Evolutionary conservation across 257 asterid genomes (phyloP).

Genomic region (Scutellaria galericulata): DNA sequence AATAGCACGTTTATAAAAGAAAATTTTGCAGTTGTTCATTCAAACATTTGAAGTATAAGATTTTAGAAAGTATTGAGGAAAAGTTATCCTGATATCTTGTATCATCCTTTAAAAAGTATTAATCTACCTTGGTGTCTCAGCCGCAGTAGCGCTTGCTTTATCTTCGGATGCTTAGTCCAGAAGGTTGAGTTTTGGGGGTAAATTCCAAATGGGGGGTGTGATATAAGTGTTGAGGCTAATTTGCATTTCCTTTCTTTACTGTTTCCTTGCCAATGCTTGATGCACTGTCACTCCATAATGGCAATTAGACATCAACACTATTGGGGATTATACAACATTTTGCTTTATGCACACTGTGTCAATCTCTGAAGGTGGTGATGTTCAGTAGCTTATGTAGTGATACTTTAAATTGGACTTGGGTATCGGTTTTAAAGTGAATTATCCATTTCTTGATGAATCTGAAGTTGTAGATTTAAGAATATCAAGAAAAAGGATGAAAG

Average conservation of each 20-base stretch:
- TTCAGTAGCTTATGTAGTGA: slow-evolving; percentile 1
- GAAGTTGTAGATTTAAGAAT: background rate
- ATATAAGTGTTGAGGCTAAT: background rate
- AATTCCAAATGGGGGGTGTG: background rate
- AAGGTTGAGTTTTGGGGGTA: slow-evolving; percentile 3
- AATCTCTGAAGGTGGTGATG: slow-evolving; percentile 6
- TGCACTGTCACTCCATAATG: background rate
- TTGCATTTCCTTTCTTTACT: background rate
- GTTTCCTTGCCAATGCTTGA: background rate
- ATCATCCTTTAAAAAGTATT: background rate
- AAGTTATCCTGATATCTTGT: background rate
- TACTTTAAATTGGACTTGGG: background rate
- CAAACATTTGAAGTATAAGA: background rate
- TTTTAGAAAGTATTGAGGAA: background rate
- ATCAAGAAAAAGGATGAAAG: slow-evolving; percentile 3
- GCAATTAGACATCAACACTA: slow-evolving; percentile 1
- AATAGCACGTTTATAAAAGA: background rate
- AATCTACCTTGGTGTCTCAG: background rate
- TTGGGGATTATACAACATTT: background rate
- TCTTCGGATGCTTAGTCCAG: slow-evolving; percentile 7
- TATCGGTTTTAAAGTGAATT: slow-evolving; percentile 1
- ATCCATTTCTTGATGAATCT: background rate
- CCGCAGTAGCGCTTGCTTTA: background rate
- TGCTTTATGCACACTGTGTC: slow-evolving; percentile 13
- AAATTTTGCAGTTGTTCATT: background rate